Base-by-base conservation (phyloP, 768 basidiomycete species). In the Dioszegia hungarica region DNA sequence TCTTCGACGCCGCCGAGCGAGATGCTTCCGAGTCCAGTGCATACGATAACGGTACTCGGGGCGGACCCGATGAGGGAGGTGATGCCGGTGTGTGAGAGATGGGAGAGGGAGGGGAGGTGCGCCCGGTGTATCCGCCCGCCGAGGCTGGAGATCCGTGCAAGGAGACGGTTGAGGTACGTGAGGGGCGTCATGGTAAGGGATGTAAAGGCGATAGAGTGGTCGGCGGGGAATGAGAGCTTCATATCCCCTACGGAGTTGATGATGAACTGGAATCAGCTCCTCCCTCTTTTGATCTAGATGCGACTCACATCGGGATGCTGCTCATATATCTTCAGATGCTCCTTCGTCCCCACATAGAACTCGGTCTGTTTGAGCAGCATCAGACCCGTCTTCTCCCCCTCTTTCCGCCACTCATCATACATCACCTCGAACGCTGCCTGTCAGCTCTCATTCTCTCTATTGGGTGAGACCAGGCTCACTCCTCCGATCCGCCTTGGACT, bases 141-240 rank as follows among this genome's bases (percentile, higher is more conserved):
- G 0, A 43, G 54, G 4, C 10, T 6, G 9, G 47, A 9, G 47
- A 77, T 64, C 2, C 55, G 46, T 9, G 37, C 24, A 2, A 67
- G 34, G 0, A 77, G 72, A 22, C 67, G 66, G 12, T 65, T 51
- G 28, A 77, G 68, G 61, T 77, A 73, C 34, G 54, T 41, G 2
- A 57, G 43, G 0, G 77, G 74, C 12, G 73, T 74, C 59, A 78
- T 75, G 17, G 76, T 77, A n/a, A 78, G 37, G 15, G 76, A 75
- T 1, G 73, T 74, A 74, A 73, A 72, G 37, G 65, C 66, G 57
- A 72, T 56, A 25, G 72, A 68, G 46, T 75, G 72, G 48, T 62
- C 56, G 24, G 56, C 58, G 2, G 31, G 40, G 41, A 57, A 56
- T 14, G 10, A 25, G 37, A 39, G 44, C 2, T 39, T 36, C 17